A percentile compares a stretch with the other conserved stretches of the same genome.
Conservation (phyloP, 208 protist genomes). For the Zelonia costaricensis region DNA sequence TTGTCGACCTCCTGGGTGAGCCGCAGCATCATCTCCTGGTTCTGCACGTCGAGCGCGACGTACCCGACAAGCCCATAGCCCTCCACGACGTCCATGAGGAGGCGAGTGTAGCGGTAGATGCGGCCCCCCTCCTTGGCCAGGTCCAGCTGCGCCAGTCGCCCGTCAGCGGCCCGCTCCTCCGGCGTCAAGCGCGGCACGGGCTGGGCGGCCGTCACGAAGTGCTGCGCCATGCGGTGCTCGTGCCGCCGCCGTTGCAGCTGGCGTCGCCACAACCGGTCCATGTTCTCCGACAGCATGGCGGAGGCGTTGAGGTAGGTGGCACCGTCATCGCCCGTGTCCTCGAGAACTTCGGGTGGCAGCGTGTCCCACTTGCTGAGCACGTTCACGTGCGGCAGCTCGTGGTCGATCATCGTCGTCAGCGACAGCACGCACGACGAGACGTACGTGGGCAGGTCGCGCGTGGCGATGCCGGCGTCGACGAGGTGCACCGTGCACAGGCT, state of each 20-base stretch:
- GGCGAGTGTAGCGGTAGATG: conserved; percentile 73
- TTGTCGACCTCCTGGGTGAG: conserved; percentile 87
- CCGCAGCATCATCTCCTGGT: conserved; percentile 84
- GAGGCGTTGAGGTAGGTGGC: conserved; percentile 50
- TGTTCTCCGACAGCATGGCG: conserved; percentile 73
- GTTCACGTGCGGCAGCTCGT: conserved; percentile 97
- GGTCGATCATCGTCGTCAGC: conserved; percentile 96
- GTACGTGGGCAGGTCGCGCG: conserved; percentile 94
- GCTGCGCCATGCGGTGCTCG: conserved; percentile 46
- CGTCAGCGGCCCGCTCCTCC: conserved; percentile 55
- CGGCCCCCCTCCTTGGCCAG: conserved; percentile 65
- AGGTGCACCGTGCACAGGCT: conserved; percentile 93
- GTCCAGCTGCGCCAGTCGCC: conserved; percentile 30
- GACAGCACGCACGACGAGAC: conserved; percentile 95
- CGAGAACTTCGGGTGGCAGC: conserved; percentile 64
- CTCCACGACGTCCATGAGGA: conserved; percentile 93
- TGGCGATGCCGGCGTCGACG: conserved; percentile 94
- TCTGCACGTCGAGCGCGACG: conserved; percentile 85
- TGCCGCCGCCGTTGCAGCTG: conserved; percentile 56
- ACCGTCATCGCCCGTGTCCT: conserved; percentile 79
- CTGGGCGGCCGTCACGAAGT: conserved; percentile 28
- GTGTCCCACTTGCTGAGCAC: conserved; percentile 98
- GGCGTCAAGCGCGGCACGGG: conserved; percentile 26
- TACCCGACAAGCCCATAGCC: conserved; percentile 96
- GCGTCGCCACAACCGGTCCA: conserved; percentile 78